Base-by-base conservation (phyloP, 2,329 filamentous ascomycete genomes). In the Neodidymelliopsis sp. region DNA sequence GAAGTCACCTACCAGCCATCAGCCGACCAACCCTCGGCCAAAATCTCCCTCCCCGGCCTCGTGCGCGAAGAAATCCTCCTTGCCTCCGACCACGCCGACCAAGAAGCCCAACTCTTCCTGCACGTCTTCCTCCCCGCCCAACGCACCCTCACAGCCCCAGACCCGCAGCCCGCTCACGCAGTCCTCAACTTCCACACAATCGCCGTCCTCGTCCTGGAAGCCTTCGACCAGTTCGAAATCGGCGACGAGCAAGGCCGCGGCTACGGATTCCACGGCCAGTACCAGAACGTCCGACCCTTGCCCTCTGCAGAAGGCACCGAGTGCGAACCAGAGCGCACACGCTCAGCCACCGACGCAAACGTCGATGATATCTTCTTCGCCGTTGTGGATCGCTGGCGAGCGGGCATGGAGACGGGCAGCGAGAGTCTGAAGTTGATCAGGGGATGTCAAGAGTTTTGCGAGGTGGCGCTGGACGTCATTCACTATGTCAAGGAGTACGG, bases 21-120 rank as follows among this genome's bases (percentile, higher is more conserved):
- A 8, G 30, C 38, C 3, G 56, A 59, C 4, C 15, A 49, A 2
- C 55, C 57, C 11, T 34, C 27, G 39, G 54, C 74, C 57, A 57
- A 70, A 60, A 38, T 74, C 38, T 67, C 75, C 53, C 40, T 74
- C 57, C 63, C 74, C 56, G 54, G 72, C 57, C 45, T 78, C 57
- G 27, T 73, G 43, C 52, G 68, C 58, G 62, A 72, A 64, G 50
- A 57, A n/a, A 27, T 72, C 3, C 28, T 62, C 3, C 60, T 72
- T 1, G 59, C 57, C 0, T 48, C 55, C 7, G 67, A 71, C 35
- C 62, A 69, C 29, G 19, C 48, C 0, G 37, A 43, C 0, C 55
- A 66, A 31, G 66, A 71, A 49, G 49, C 57, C 16, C 53, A 62
- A 16, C 57, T 72, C 6, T 46, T 72, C 11, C 15, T 58, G n/a